Conservation (phyloP, 257 asterid species). For the Fraxinus cuspidata region DNA sequence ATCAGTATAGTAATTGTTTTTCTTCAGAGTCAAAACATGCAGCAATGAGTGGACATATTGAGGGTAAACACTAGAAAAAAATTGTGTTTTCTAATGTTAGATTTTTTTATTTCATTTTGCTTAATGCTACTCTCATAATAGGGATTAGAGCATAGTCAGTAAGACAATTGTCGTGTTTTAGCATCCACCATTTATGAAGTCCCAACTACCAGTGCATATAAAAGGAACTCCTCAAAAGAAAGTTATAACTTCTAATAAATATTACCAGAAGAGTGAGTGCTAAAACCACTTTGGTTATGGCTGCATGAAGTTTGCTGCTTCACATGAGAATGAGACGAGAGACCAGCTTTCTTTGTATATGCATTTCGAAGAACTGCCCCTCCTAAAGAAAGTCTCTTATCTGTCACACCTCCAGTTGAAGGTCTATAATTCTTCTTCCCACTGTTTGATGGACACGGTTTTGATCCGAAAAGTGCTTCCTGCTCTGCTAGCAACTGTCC, state of each 20-base stretch:
- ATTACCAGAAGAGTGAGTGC: constrained; percentile 54
- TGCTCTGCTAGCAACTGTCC: constrained; percentile 75
- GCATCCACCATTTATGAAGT: not conserved
- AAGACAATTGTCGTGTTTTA: not conserved
- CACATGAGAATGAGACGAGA: constrained; percentile 35
- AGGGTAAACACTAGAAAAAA: no score
- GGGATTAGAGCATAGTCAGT: not conserved
- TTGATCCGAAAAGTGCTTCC: constrained; percentile 82
- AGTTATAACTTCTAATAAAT: not conserved
- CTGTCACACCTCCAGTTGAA: constrained; percentile 46
- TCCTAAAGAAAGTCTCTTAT: constrained; percentile 65
- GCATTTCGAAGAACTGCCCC: constrained; percentile 66
- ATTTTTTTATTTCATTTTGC: not conserved
- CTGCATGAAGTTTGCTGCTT: constrained; percentile 42
- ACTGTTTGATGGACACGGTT: constrained; percentile 74
- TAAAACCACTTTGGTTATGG: constrained; percentile 32
- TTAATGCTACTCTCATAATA: no score
- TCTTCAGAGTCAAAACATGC: not conserved
- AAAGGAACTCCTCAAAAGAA: not conserved
- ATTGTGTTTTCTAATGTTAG: not conserved
- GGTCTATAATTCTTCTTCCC: constrained; percentile 53
- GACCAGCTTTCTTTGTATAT: constrained; percentile 42
- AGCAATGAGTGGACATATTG: not conserved
- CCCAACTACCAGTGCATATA: not conserved
- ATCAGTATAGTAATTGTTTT: not conserved